Conservation (phyloP, 371 early-diverging fungal species). For the Nematocida ausubeli region DNA sequence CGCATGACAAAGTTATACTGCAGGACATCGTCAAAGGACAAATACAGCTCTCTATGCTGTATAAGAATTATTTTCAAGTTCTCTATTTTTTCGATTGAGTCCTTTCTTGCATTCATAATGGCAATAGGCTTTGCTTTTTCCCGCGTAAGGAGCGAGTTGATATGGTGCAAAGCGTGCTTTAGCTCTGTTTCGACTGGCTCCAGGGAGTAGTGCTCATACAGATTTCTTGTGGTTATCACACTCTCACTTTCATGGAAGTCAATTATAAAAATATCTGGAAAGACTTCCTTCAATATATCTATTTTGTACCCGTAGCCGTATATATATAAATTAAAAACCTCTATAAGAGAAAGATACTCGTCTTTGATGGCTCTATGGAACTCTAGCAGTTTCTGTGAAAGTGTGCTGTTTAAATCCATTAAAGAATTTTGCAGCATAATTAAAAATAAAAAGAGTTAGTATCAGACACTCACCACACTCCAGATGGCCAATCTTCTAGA, state of each 20-base stretch:
- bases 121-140: slow-evolving; percentile 24
- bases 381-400: slow-evolving; percentile 12
- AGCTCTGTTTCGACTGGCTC: slow-evolving; percentile 33
- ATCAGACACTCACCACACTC: not conserved
- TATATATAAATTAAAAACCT: slow-evolving; percentile 40
- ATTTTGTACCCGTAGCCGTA: slow-evolving; percentile 46
- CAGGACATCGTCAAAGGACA: slow-evolving; percentile 42
- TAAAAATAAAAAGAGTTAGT: not conserved
- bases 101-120: slow-evolving; percentile 34
- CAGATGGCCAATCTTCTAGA: no score
- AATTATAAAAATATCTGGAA: slow-evolving; percentile 20
- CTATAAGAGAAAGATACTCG: slow-evolving; percentile 26
- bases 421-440: not conserved
- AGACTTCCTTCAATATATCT: slow-evolving; percentile 40
- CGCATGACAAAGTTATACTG: slow-evolving; percentile 29
- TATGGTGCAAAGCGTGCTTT: slow-evolving; percentile 15
- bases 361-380: slow-evolving; percentile 15
- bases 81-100: slow-evolving; percentile 7
- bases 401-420: slow-evolving; percentile 41
- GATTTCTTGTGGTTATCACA: slow-evolving; percentile 9
- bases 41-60: slow-evolving; percentile 46
- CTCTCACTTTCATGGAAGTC: slow-evolving; percentile 26
- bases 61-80: slow-evolving; percentile 18
- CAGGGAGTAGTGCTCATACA: slow-evolving; percentile 32
- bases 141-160: not conserved